phyloP scores from a whole-genome alignment of 2,329 filamentous ascomycete species.

The Hypocrella siamensis region DNA sequence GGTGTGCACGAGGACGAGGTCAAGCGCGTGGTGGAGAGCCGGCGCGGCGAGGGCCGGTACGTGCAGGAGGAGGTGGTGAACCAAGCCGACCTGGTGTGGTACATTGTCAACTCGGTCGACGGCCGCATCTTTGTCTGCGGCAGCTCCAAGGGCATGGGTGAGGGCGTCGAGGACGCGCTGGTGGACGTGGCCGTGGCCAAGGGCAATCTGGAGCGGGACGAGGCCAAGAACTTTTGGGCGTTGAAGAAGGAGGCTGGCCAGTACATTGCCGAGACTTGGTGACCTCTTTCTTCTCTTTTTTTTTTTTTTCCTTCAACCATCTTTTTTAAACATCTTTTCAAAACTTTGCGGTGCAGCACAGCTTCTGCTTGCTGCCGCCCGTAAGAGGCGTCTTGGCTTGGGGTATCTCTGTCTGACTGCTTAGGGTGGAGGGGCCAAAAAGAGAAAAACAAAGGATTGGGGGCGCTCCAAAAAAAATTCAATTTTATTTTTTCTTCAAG shows the following conservation, averaged over 20 bases:
- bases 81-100: slow-evolving; percentile 96
- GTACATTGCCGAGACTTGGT: slow-evolving; percentile 81
- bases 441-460: no score
- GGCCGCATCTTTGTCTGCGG: slow-evolving; percentile 94
- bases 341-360: no score
- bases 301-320: no score
- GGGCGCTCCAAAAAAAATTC: no score
- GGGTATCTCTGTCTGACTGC: no score
- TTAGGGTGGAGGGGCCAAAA: no score
- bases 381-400: no score
- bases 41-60: slow-evolving; percentile 67
- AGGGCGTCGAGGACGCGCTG: slow-evolving; percentile 79
- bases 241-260: slow-evolving; percentile 85
- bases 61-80: slow-evolving; percentile 89
- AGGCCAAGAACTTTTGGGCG: slow-evolving; percentile 78
- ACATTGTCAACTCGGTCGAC: slow-evolving; percentile 90
- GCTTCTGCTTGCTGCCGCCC: no score
- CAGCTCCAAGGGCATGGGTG: slow-evolving; percentile 91
- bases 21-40: slow-evolving; percentile 66
- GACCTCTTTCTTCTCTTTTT: no score
- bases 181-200: slow-evolving; percentile 87
- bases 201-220: slow-evolving; percentile 68
- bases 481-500: no score
- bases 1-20: slow-evolving; percentile 82
- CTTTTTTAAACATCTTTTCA: no score